These are phyloP conservation scores for Citrullus colocynthis DNA, from an alignment of 306 rosid genomes.

Conservation along the genomic window DNA sequence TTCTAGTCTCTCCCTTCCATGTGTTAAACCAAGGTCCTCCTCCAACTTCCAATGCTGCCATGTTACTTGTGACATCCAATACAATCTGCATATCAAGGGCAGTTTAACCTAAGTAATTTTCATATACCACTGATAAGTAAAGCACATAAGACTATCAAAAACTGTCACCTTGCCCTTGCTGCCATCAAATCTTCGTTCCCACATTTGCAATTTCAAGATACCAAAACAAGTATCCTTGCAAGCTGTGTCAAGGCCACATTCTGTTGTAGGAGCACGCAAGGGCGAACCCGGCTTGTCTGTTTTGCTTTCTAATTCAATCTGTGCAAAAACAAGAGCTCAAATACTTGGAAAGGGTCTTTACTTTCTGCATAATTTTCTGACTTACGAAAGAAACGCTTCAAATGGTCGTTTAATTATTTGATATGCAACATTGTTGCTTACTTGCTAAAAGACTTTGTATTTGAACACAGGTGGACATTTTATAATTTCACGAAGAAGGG, in stretches of 20 bases:
- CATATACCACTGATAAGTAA: background rate
- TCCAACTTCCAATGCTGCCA: conserved; percentile 87
- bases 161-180: conserved; percentile 67
- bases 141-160: background rate
- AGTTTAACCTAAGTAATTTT: background rate
- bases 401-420: background rate
- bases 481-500: background rate
- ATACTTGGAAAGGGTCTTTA: background rate
- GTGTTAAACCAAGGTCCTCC: conserved; percentile 90
- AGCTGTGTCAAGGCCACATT: conserved; percentile 68
- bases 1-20: conserved; percentile 66
- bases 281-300: conserved; percentile 62
- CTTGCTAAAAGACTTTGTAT: background rate
- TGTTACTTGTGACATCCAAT: conserved; percentile 64
- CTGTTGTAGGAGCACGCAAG: conserved; percentile 78
- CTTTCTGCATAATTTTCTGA: background rate
- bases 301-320: conserved; percentile 77
- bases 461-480: too few species aligned
- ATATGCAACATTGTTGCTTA: background rate
- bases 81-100: conserved; percentile 33
- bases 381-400: background rate
- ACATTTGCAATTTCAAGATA: conserved; percentile 40
- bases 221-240: conserved; percentile 83
- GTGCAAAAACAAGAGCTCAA: conserved; percentile 11
- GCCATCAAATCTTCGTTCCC: conserved; percentile 82